These are phyloP conservation scores for Taphrina communis DNA, from an alignment of 1,139 yeast genomes.

Conservation along the genomic window DNA sequence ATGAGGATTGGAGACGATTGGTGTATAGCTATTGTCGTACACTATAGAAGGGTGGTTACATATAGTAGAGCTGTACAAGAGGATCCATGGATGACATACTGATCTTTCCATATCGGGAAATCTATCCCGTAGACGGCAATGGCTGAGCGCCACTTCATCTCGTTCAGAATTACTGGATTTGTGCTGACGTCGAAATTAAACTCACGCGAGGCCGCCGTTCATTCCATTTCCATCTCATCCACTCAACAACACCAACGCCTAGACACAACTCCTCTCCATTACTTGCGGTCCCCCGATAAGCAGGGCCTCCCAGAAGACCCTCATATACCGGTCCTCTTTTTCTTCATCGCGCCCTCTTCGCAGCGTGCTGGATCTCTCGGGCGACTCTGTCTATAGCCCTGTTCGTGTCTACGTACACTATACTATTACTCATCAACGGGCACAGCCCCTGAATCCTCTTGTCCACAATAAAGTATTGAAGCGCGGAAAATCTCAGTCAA, in stretches of 20 bases:
- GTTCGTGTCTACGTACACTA: background rate
- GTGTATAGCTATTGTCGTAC: too few relatives aligned
- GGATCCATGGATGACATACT: background rate
- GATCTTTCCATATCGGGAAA: background rate
- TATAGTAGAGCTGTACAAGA: background rate
- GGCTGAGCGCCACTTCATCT: background rate
- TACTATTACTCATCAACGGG: too few relatives aligned
- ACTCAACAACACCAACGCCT: background rate
- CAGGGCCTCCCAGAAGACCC: too few relatives aligned
- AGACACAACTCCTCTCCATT: too few relatives aligned
- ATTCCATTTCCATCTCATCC: background rate
- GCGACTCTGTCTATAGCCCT: background rate
- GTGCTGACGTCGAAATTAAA: constrained; percentile 1
- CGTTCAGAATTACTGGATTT: background rate
- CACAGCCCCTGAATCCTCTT: background rate
- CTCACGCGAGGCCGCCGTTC: background rate
- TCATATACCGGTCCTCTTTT: too few relatives aligned
- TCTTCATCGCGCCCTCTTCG: background rate
- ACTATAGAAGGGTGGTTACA: background rate
- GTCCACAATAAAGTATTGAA: background rate
- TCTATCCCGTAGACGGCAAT: background rate
- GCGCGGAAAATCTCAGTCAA: background rate
- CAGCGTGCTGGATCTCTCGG: background rate
- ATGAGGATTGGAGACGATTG: too few relatives aligned
- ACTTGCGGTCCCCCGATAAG: too few relatives aligned